Evolutionary conservation across 2,329 filamentous ascomycete species (phyloP), one percentile per base, ranked within the genome.

Genomic region (Graphilbum sp.): DNA sequence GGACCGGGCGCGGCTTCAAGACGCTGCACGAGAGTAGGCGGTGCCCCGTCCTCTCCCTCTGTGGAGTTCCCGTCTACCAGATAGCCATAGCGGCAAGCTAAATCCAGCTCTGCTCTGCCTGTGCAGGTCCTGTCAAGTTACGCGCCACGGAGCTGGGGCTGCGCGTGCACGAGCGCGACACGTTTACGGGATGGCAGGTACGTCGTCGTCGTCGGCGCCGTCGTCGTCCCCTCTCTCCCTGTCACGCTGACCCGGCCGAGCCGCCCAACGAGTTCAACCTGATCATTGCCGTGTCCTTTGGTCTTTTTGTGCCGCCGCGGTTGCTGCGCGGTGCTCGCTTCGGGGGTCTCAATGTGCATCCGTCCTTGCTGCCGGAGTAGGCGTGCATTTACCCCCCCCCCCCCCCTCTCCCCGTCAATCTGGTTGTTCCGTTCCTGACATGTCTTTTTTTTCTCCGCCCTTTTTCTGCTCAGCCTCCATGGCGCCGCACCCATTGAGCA

Each of bases 241-340:
- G 29, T 39, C n/a, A 2, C 35, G 29, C 45, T 49, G 37, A 40
- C 49, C 29, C 24, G 12, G 36, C 37, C 43, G 23, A 33, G 18
- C 25, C 32, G 51, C 62, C 36, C 3, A 41, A 41, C 18, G 74
- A n/a, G n/a, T n/a, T 75, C 46, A 86, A 95, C 54, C 64, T 98
- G 41, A 70, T 98, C 47, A 66, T 96, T 34, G 87, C 87, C 35
- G 90, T 96, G 5, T 96, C 90, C 0, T 98, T 96, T 58, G 90
- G 90, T 3, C 69, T 94, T 8, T 79, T 95, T 43, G 77, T 98
- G 1, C 90, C 90, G 1, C 67, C 69, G 1, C 69, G 84, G 5
- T 73, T 96, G 15, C 63, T 98, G 18, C 61, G 62, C 18, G 60
- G 60, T 1, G 72, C 81, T 19, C 72, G 70, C 48, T 94, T 92